These are phyloP conservation scores for Manihot esculenta DNA, from an alignment of 441 rosid species.

Conservation along the genomic window DNA sequence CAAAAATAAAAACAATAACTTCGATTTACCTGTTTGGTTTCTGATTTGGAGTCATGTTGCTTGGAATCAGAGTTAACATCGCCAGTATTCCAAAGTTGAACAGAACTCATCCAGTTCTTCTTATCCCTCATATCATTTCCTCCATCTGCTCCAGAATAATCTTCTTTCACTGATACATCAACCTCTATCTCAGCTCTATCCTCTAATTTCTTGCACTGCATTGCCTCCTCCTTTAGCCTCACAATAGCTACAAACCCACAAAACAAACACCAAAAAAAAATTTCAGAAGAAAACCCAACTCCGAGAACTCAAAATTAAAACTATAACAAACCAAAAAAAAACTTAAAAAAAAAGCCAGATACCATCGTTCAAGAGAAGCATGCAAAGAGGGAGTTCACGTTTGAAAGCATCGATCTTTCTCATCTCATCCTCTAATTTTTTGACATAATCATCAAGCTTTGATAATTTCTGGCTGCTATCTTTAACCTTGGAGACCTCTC, in stretches of 20 bases:
- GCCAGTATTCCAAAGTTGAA: slow-evolving; percentile 69
- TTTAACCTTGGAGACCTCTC: slow-evolving; percentile 42
- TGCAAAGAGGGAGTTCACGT: slow-evolving; percentile 87
- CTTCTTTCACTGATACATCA: slow-evolving; percentile 48
- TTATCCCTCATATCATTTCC: slow-evolving; percentile 45
- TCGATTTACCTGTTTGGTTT: slow-evolving; percentile 31
- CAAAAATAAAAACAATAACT: neutral
- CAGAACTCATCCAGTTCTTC: slow-evolving; percentile 68
- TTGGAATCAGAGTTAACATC: slow-evolving; percentile 24
- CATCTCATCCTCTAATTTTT: slow-evolving; percentile 74
- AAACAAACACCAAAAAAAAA: slow-evolving; percentile 8
- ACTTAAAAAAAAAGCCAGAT: neutral
- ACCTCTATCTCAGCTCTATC: slow-evolving; percentile 54
- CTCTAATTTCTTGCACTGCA: slow-evolving; percentile 40
- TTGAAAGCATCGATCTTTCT: slow-evolving; percentile 73
- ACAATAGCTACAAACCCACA: slow-evolving; percentile 58
- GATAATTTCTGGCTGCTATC: slow-evolving; percentile 37
- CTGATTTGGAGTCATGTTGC: slow-evolving; percentile 28
- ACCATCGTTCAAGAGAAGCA: slow-evolving; percentile 81
- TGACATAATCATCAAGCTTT: slow-evolving; percentile 50
- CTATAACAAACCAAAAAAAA: neutral
- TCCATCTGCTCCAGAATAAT: slow-evolving; percentile 23
- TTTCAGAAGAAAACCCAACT: slow-evolving; percentile 9
- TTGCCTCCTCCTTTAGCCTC: slow-evolving; percentile 50
- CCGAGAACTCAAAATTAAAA: slow-evolving; percentile 7